phyloP scores from a whole-genome alignment of 2,329 filamentous ascomycete genomes.

The Chrysoporthe cubensis region DNA sequence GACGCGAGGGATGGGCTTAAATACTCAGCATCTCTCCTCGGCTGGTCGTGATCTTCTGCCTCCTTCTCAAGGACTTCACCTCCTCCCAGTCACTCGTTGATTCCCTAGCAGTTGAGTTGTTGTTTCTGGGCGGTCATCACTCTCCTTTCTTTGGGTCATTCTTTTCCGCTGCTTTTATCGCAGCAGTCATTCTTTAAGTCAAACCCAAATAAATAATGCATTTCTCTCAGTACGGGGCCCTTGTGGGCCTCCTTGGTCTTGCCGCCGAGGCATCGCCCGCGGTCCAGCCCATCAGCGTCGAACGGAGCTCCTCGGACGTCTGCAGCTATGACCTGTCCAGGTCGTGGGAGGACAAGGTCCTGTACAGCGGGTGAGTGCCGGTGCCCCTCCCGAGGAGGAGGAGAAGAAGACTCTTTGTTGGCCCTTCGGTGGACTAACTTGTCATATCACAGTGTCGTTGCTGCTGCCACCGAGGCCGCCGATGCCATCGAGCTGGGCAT shows the following conservation, averaged over 20 bases:
- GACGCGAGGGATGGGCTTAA: slow-evolving; percentile 10
- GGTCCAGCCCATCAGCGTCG: slow-evolving; percentile 21
- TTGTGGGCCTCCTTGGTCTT: slow-evolving; percentile 24
- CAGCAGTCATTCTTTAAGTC: slow-evolving; percentile 6
- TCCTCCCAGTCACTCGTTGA: slow-evolving; percentile 26
- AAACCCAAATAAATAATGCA: slow-evolving; percentile 17
- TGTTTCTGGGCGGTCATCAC: slow-evolving; percentile 14
- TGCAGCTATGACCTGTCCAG: slow-evolving; percentile 27
- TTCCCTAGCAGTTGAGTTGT: slow-evolving; percentile 25
- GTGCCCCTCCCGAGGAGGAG: too few relatives aligned
- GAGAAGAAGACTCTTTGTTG: background rate
- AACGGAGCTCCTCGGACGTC: slow-evolving; percentile 12
- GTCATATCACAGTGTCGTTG: slow-evolving; percentile 18
- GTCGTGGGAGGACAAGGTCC: slow-evolving; percentile 22
- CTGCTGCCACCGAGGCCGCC: slow-evolving; percentile 17
- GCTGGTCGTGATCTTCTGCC: background rate
- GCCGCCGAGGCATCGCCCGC: slow-evolving; percentile 25
- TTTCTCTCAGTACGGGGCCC: slow-evolving; percentile 25
- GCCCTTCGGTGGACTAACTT: background rate
- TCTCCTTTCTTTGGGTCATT: slow-evolving; percentile 10
- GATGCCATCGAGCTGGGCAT: slow-evolving; percentile 26
- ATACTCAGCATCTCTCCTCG: slow-evolving; percentile 12
- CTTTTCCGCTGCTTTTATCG: slow-evolving; percentile 20
- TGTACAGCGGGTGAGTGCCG: slow-evolving; percentile 26
- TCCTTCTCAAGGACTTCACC: slow-evolving; percentile 21